These are phyloP conservation scores for Sporobolomyces phaffii DNA, from an alignment of 768 basidiomycete genomes.

Conservation along the genomic window DNA sequence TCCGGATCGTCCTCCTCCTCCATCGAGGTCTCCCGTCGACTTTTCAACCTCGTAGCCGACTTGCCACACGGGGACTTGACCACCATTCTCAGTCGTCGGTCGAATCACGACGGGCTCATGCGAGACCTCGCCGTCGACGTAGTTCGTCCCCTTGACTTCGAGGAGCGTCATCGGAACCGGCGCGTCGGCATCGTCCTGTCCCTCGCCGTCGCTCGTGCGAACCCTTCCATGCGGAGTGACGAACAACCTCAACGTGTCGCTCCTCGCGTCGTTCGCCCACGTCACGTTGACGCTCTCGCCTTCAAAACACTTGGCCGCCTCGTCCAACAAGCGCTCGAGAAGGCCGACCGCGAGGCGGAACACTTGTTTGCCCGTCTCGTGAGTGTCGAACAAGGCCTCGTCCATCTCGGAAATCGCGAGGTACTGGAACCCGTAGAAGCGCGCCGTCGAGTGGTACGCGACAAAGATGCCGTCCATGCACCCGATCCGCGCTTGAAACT, in stretches of 20 bases:
- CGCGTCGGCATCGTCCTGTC: not conserved
- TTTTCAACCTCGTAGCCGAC: constrained; percentile 25
- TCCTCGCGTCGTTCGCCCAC: not conserved
- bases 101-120: constrained; percentile 1
- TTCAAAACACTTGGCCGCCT: constrained; percentile 47
- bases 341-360: constrained; percentile 69
- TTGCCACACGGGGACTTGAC: constrained; percentile 11
- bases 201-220: not conserved
- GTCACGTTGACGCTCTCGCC: constrained; percentile 24
- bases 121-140: constrained; percentile 20
- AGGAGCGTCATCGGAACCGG: constrained; percentile 23
- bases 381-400: constrained; percentile 61
- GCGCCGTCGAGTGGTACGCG: constrained; percentile 56
- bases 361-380: constrained; percentile 61
- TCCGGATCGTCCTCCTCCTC: not conserved
- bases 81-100: not conserved
- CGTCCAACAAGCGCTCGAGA: constrained; percentile 62
- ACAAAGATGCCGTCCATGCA: constrained; percentile 83
- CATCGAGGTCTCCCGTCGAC: not conserved
- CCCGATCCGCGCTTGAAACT: constrained; percentile 93
- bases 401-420: constrained; percentile 84
- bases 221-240: constrained; percentile 12
- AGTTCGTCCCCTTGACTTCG: constrained; percentile 29
- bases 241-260: constrained; percentile 28
- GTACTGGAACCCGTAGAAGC: constrained; percentile 91